These are phyloP conservation scores for Bretziella fagacearum DNA, from an alignment of 2,329 filamentous ascomycete species.

Conservation along the genomic window DNA sequence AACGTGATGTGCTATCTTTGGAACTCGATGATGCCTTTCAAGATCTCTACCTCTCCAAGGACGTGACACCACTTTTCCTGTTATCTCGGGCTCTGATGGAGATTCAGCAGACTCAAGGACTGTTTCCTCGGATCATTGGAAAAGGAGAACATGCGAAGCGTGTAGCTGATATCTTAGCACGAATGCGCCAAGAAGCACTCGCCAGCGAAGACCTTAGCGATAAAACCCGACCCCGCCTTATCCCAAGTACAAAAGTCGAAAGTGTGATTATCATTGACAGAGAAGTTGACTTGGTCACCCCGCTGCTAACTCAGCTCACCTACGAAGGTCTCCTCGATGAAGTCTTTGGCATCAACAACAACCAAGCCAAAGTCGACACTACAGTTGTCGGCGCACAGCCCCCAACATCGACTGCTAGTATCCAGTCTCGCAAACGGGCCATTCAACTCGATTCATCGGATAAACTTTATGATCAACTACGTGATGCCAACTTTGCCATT, in stretches of 20 bases:
- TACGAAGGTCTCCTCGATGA: constrained; percentile 96
- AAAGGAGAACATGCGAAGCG: constrained; percentile 90
- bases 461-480: constrained; percentile 69
- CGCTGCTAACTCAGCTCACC: constrained; percentile 82
- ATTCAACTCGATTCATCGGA: constrained; percentile 80
- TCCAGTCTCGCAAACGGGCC: constrained; percentile 60
- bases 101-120: constrained; percentile 75
- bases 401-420: constrained; percentile 39
- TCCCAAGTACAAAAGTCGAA: constrained; percentile 75
- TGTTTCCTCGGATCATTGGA: constrained; percentile 86
- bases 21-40: constrained; percentile 76
- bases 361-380: constrained; percentile 82
- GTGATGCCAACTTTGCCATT: constrained; percentile 88
- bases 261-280: constrained; percentile 90
- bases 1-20: constrained; percentile 77
- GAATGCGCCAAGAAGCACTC: constrained; percentile 78
- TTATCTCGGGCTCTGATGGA: constrained; percentile 87
- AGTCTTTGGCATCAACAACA: constrained; percentile 77
- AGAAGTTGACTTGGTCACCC: constrained; percentile 84
- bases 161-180: constrained; percentile 68
- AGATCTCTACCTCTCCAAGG: constrained; percentile 78
- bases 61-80: constrained; percentile 78
- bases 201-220: constrained; percentile 60
- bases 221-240: constrained; percentile 46
- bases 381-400: constrained; percentile 61